Evolutionary conservation across 106 monocot genomes (phyloP).

Genomic region (Posidonia australis): DNA sequence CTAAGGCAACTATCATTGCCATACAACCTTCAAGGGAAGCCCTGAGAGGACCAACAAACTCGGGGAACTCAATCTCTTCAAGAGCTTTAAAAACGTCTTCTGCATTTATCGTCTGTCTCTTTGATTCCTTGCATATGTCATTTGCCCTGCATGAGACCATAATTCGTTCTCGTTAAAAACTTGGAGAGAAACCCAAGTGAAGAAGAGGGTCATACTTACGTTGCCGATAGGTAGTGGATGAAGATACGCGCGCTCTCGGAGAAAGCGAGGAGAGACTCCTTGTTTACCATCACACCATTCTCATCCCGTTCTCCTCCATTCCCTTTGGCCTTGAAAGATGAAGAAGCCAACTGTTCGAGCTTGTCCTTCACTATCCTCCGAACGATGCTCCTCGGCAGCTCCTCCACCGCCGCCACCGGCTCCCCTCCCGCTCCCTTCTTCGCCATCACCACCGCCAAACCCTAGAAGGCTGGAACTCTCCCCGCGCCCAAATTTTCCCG

Average conservation of each 20-base stretch:
- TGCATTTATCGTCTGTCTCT: constrained; percentile 87
- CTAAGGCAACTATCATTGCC: no score
- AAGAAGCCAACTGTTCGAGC: constrained; percentile 40
- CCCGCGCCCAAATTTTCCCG: neutral
- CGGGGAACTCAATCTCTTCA: constrained; percentile 89
- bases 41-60: constrained; percentile 70
- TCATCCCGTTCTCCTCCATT: constrained; percentile 28
- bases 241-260: constrained; percentile 87
- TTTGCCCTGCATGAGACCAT: constrained; percentile 50
- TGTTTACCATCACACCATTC: constrained; percentile 33
- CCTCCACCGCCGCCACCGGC: constrained; percentile 36
- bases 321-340: constrained; percentile 1
- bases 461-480: neutral
- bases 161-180: neutral
- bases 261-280: constrained; percentile 84
- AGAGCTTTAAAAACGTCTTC: constrained; percentile 90
- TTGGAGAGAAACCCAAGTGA: no score
- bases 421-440: constrained; percentile 11
- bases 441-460: constrained; percentile 8
- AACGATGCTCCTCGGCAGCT: constrained; percentile 67
- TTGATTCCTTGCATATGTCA: constrained; percentile 92
- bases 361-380: constrained; percentile 84
- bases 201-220: constrained; percentile 39
- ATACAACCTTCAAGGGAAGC: constrained; percentile 70
- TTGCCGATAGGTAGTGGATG: constrained; percentile 97